phyloP scores from a whole-genome alignment of 306 rosid species.

The Vigna mungo region DNA sequence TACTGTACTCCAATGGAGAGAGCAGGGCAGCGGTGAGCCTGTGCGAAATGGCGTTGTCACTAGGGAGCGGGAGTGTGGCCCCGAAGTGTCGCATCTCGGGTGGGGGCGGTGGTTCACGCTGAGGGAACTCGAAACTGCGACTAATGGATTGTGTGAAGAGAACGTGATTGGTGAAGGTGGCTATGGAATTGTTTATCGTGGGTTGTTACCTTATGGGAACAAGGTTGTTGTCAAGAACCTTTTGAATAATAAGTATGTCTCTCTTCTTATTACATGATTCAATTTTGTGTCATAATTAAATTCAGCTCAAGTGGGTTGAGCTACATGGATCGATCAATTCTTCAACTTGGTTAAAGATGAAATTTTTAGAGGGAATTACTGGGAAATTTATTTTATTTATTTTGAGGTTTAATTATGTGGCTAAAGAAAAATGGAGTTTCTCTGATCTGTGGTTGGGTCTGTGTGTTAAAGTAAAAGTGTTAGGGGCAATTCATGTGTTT shows the following conservation, averaged over 20 bases:
- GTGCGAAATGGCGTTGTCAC: slow-evolving; percentile 61
- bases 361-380: neutral
- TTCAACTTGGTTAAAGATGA: neutral
- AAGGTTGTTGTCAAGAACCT: slow-evolving; percentile 89
- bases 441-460: neutral
- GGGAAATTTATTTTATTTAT: neutral
- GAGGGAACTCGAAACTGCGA: slow-evolving; percentile 92
- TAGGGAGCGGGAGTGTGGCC: slow-evolving; percentile 74
- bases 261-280: neutral
- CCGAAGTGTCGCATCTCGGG: slow-evolving; percentile 93
- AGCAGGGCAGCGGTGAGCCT: slow-evolving; percentile 58
- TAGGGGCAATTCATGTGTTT: no score
- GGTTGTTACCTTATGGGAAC: slow-evolving; percentile 75
- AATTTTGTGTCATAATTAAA: neutral
- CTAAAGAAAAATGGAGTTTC: neutral
- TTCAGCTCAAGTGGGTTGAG: neutral
- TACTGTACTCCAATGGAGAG: slow-evolving; percentile 68
- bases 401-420: neutral
- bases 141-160: slow-evolving; percentile 74
- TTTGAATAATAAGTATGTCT: slow-evolving; percentile 82
- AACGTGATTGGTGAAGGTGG: slow-evolving; percentile 99
- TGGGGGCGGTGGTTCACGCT: slow-evolving; percentile 98
- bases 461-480: no score
- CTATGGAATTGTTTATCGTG: slow-evolving; percentile 87
- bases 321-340: neutral